phyloP scores from a whole-genome alignment of 2,329 filamentous ascomycete genomes.

The Fulvia fulva region DNA sequence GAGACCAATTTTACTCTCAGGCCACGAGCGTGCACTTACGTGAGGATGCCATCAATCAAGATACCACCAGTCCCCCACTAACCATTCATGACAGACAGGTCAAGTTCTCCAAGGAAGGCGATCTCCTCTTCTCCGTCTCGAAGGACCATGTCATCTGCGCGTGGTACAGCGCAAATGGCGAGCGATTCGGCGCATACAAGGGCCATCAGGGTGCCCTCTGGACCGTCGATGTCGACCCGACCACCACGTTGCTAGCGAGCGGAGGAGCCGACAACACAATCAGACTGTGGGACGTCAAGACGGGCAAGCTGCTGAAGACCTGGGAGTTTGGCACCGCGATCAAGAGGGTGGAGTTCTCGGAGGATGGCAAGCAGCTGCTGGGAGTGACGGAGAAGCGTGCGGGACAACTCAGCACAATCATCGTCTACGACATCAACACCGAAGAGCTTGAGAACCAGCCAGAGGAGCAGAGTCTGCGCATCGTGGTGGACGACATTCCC shows the following conservation, averaged over 20 bases:
- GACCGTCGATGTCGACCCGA: constrained; percentile 96
- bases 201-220: constrained; percentile 97
- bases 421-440: constrained; percentile 82
- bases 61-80: not conserved
- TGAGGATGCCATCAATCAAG: constrained; percentile 25
- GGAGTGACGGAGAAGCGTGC: constrained; percentile 98
- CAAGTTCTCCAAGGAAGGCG: constrained; percentile 90
- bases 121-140: constrained; percentile 90
- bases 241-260: constrained; percentile 84
- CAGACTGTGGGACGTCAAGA: constrained; percentile 92
- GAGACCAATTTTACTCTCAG: constrained; percentile 93
- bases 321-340: constrained; percentile 98
- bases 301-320: constrained; percentile 86
- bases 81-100: constrained; percentile 16
- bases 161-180: constrained; percentile 97
- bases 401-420: constrained; percentile 90
- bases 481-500: constrained; percentile 84
- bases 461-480: constrained; percentile 76
- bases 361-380: constrained; percentile 84
- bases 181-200: constrained; percentile 92
- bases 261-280: constrained; percentile 98
- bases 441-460: constrained; percentile 80
- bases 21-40: constrained; percentile 59
- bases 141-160: constrained; percentile 97
- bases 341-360: constrained; percentile 96